A percentile compares a stretch with the other conserved stretches of the same genome.
phyloP scores from a whole-genome alignment of 306 rosid genomes.

The Mimosa bimucronata region DNA sequence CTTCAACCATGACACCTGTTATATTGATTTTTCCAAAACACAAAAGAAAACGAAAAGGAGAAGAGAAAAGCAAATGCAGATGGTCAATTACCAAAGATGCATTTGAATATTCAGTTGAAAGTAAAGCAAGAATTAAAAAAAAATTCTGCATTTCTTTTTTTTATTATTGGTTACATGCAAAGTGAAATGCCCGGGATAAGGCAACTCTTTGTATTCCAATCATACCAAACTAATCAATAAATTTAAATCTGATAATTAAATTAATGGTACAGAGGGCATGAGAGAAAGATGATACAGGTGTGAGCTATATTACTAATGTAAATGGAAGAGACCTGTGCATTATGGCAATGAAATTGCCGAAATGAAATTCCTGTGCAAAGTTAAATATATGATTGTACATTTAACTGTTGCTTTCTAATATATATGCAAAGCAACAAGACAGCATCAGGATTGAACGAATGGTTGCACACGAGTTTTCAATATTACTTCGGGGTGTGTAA shows the following conservation, averaged over 20 bases:
- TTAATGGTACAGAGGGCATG: slow-evolving; percentile 4
- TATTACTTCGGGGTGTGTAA: not conserved
- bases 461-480: not conserved
- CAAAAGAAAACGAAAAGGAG: not conserved
- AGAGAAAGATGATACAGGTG: slow-evolving; percentile 24
- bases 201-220: not conserved
- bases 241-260: not conserved
- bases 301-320: slow-evolving; percentile 20
- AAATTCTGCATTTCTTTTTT: slow-evolving; percentile 15
- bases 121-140: slow-evolving; percentile 12
- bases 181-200: not conserved
- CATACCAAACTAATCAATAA: slow-evolving; percentile 19
- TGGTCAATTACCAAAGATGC: slow-evolving; percentile 11
- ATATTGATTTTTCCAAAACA: slow-evolving; percentile 2
- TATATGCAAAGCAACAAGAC: slow-evolving; percentile 2
- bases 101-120: slow-evolving; percentile 22
- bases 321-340: slow-evolving; percentile 25
- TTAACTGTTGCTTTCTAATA: not conserved
- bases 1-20: slow-evolving; percentile 90
- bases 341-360: slow-evolving; percentile 12
- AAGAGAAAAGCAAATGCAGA: slow-evolving; percentile 22
- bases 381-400: not conserved
- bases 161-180: not conserved
- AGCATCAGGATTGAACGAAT: not conserved
- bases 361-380: slow-evolving; percentile 2